Conservation (phyloP, 2,329 filamentous ascomycete species). For the Periglandula ipomoeae region DNA sequence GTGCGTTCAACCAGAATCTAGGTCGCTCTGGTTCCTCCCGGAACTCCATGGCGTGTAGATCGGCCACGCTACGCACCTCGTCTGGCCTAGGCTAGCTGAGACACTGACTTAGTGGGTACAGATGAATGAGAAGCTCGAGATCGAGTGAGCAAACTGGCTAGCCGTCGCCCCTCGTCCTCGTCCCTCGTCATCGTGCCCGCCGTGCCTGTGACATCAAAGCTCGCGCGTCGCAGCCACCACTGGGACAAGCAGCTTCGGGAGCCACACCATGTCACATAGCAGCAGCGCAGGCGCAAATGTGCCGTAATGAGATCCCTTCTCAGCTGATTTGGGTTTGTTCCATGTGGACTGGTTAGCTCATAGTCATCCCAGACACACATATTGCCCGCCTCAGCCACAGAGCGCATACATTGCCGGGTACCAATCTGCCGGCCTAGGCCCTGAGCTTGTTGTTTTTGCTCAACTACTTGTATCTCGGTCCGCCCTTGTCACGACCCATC, state of each 20-base stretch:
- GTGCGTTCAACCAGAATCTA: background rate
- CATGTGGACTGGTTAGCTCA: background rate
- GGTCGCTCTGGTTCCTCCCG: background rate
- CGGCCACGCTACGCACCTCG: slow-evolving; percentile 1
- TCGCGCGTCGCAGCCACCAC: background rate
- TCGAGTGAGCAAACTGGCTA: slow-evolving; percentile 4
- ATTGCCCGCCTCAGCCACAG: background rate
- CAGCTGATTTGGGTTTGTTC: slow-evolving; percentile 1
- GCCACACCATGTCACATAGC: background rate
- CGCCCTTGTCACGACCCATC: background rate
- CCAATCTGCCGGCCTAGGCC: background rate
- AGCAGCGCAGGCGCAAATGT: background rate
- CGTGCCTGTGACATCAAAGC: background rate
- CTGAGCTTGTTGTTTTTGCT: background rate
- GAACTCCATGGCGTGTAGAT: background rate
- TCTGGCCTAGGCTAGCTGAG: slow-evolving; percentile 14
- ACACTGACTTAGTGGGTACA: slow-evolving; percentile 19
- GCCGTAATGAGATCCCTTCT: background rate
- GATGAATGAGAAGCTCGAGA: slow-evolving; percentile 7
- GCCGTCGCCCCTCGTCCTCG: background rate
- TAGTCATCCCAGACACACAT: too few relatives aligned
- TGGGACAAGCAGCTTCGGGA: background rate
- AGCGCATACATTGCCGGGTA: background rate
- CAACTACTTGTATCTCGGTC: background rate
- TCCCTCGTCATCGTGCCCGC: background rate